phyloP scores from a whole-genome alignment of 2,329 filamentous ascomycete genomes.

The Zymoseptoria ardabiliae region DNA sequence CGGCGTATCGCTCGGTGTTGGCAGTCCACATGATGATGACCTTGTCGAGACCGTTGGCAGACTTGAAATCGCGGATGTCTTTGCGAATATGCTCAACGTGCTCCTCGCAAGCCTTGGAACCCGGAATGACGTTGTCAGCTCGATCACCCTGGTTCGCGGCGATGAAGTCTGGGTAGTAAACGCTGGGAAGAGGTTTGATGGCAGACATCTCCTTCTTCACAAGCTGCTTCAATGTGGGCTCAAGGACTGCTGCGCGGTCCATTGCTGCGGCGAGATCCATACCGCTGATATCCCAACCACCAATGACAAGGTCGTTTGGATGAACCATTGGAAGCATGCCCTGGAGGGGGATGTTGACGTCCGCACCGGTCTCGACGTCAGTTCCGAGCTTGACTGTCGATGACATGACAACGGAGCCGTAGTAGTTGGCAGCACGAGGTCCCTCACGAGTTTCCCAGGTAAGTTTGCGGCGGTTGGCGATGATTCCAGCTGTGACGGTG shows the following conservation, averaged over 20 bases:
- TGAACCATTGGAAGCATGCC: conserved; percentile 83
- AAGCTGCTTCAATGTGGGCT: conserved; percentile 83
- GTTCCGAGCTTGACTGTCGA: conserved; percentile 95
- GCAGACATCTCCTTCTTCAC: conserved; percentile 88
- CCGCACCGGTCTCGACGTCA: conserved; percentile 72
- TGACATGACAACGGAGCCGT: conserved; percentile 93
- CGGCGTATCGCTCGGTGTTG: conserved; percentile 95
- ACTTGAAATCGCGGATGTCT: conserved; percentile 93
- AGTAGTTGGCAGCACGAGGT: conserved; percentile 83
- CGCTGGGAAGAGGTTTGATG: conserved; percentile 83
- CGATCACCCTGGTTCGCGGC: conserved; percentile 96
- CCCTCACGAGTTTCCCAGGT: conserved; percentile 93
- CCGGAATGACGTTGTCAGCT: conserved; percentile 81
- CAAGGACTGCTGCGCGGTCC: conserved; percentile 91
- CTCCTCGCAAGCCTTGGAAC: conserved; percentile 72
- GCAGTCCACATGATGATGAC: conserved; percentile 97
- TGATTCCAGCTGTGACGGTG: conserved; percentile 92
- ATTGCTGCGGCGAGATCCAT: conserved; percentile 86
- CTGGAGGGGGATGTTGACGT: conserved; percentile 95
- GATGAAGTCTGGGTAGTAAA: conserved; percentile 99
- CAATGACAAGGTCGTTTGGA: conserved; percentile 89
- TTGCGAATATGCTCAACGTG: conserved; percentile 90
- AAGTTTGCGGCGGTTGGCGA: conserved; percentile 83
- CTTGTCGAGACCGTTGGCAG: conserved; percentile 76
- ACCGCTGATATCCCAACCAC: conserved; percentile 94